Percentiles rank a stretch among this genome's conserved stretches.
phyloP scores from a whole-genome alignment of 2,329 filamentous ascomycete species.

The Thielaviopsis ethacetica region DNA sequence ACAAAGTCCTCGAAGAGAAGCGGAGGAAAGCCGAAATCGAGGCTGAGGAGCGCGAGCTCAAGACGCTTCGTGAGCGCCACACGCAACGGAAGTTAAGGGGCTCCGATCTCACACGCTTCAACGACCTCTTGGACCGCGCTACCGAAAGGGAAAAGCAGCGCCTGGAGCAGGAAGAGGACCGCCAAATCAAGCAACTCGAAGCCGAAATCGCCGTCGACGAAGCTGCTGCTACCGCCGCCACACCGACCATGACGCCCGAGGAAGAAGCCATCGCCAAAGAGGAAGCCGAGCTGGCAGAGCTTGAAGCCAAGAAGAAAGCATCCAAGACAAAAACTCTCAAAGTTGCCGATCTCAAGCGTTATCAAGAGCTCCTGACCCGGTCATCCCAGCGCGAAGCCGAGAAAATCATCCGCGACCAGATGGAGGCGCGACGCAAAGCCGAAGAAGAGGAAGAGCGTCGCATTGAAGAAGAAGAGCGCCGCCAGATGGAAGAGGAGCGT shows the following conservation, averaged over 20 bases:
- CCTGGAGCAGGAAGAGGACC: constrained; percentile 1
- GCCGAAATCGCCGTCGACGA: constrained; percentile 8
- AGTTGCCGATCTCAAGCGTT: constrained; percentile 5
- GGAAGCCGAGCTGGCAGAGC: constrained; percentile 6
- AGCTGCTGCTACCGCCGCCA: background rate
- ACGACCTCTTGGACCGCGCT: background rate
- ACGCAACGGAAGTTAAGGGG: background rate
- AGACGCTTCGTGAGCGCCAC: background rate
- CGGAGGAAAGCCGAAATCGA: constrained; percentile 2
- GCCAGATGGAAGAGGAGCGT: constrained; percentile 5
- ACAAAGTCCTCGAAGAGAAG: constrained; percentile 5
- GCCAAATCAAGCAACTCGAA: constrained; percentile 2
- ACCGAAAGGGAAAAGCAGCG: background rate
- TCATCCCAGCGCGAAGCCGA: constrained; percentile 9
- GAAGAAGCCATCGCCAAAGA: constrained; percentile 7
- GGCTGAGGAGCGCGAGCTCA: constrained; percentile 1
- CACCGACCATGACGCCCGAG: background rate
- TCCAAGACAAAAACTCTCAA: constrained; percentile 1
- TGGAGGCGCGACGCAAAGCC: constrained; percentile 1
- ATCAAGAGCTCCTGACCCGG: constrained; percentile 7
- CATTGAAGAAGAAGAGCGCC: constrained; percentile 8
- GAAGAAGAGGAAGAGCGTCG: constrained; percentile 7
- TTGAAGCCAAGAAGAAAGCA: constrained; percentile 6
- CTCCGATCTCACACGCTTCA: constrained; percentile 4
- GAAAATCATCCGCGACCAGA: constrained; percentile 7